These are phyloP conservation scores for Bryum argenteum DNA, from an alignment of 225 moss, liverwort and hornwort genomes.

Conservation along the genomic window DNA sequence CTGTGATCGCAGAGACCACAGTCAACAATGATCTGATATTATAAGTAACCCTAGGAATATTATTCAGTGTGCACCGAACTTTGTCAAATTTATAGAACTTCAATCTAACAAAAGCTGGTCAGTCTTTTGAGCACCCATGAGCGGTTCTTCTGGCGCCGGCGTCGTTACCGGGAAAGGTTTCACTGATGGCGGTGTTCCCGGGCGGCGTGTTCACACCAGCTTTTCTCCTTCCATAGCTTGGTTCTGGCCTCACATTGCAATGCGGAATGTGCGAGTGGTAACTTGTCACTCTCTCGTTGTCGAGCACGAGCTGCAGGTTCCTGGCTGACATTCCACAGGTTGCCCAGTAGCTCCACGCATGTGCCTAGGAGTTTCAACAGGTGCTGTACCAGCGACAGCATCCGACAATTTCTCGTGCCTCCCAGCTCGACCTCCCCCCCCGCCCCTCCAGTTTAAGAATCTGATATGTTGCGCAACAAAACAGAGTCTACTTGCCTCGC, in stretches of 20 bases:
- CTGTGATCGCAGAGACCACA: no score
- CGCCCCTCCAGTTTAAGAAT: slow-evolving; percentile 19
- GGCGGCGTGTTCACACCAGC: slow-evolving; percentile 12
- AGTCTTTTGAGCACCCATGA: slow-evolving; percentile 30
- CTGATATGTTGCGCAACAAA: background rate
- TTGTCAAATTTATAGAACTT: no score
- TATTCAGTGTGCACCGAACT: no score
- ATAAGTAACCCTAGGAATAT: no score
- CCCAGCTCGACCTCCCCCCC: background rate
- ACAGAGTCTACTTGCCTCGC: slow-evolving; percentile 9
- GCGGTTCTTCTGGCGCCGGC: slow-evolving; percentile 38
- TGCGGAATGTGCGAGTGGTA: slow-evolving; percentile 31
- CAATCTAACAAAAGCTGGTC: no score
- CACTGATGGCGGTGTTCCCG: slow-evolving; percentile 17
- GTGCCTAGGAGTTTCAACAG: slow-evolving; percentile 19
- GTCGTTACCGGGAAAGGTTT: slow-evolving; percentile 39
- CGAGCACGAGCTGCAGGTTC: slow-evolving; percentile 1
- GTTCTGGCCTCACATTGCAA: slow-evolving; percentile 59
- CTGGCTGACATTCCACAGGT: slow-evolving; percentile 21
- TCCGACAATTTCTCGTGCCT: slow-evolving; percentile 16
- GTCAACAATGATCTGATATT: no score
- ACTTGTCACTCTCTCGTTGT: slow-evolving; percentile 1
- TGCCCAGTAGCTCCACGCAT: slow-evolving; percentile 39
- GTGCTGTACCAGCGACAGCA: slow-evolving; percentile 9
- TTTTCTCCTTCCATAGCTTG: slow-evolving; percentile 34